A percentile compares a stretch with the other conserved stretches of the same genome.
These are phyloP conservation scores for Carex myosuroides DNA, from an alignment of 176 grass and related monocot species.

Conservation along the genomic window DNA sequence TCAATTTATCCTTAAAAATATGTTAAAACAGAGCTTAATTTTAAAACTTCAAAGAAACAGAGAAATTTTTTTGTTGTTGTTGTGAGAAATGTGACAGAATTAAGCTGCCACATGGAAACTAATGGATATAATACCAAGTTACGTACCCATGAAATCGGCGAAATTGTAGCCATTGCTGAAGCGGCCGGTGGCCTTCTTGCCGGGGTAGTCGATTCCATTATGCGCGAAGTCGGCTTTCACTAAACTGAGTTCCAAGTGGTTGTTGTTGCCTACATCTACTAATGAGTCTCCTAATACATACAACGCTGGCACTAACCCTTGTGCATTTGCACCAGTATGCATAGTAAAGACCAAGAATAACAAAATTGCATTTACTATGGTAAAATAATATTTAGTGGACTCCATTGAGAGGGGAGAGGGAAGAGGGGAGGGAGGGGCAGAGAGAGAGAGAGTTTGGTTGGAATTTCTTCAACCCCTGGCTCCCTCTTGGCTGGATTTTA, in stretches of 20 bases:
- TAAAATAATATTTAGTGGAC: not conserved
- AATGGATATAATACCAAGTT: not conserved
- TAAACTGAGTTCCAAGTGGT: slow-evolving; percentile 40
- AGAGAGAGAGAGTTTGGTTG: not conserved
- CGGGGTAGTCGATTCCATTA: slow-evolving; percentile 75
- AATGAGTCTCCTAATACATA: slow-evolving; percentile 86
- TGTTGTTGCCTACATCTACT: slow-evolving; percentile 78
- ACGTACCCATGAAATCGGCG: slow-evolving; percentile 57
- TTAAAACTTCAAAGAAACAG: not conserved
- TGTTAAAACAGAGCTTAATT: not conserved
- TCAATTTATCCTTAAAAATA: not conserved
- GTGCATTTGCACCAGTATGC: not conserved
- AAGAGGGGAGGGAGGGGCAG: not conserved
- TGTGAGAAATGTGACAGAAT: too few species aligned
- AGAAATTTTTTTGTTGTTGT: not conserved
- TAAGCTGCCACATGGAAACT: too few species aligned
- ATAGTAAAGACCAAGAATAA: not conserved
- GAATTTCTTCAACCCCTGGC: not conserved
- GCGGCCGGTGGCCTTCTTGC: slow-evolving; percentile 51
- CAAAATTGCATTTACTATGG: not conserved
- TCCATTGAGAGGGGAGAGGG: not conserved
- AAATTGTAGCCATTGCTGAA: slow-evolving; percentile 94
- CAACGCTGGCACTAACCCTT: slow-evolving; percentile 37
- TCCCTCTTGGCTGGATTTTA: not conserved
- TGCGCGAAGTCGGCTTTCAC: slow-evolving; percentile 76